phyloP scores from a whole-genome alignment of 179 eudicot species.

The Beta macrorhiza region DNA sequence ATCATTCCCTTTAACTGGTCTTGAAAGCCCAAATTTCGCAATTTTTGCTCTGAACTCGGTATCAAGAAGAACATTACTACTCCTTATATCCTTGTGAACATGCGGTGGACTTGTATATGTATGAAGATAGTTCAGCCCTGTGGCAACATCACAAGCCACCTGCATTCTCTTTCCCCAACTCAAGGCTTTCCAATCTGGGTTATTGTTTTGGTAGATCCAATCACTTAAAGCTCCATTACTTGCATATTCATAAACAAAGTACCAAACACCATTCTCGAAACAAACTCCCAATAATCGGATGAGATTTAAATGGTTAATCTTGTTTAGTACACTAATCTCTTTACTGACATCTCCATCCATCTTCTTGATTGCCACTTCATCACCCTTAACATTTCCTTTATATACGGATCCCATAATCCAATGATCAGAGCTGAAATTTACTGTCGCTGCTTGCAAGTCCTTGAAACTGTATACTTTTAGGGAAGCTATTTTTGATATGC shows the following conservation, averaged over 20 bases:
- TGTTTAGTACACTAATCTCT: slow-evolving; percentile 52
- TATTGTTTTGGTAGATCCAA: slow-evolving; percentile 41
- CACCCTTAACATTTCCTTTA: slow-evolving; percentile 42
- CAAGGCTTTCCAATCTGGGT: slow-evolving; percentile 16
- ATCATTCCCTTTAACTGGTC: slow-evolving; percentile 33
- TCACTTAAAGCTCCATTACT: slow-evolving; percentile 51
- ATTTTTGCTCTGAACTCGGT: slow-evolving; percentile 48
- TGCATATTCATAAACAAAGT: slow-evolving; percentile 60
- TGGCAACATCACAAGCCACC: slow-evolving; percentile 47
- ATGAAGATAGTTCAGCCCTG: slow-evolving; percentile 51
- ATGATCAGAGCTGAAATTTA: slow-evolving; percentile 39
- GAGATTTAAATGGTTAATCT: slow-evolving; percentile 64
- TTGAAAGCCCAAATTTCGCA: slow-evolving; percentile 50
- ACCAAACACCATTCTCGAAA: slow-evolving; percentile 38
- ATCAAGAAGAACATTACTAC: slow-evolving; percentile 44
- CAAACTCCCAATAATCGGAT: slow-evolving; percentile 55
- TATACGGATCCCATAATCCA: slow-evolving; percentile 51
- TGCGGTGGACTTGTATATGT: slow-evolving; percentile 51
- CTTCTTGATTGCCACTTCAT: slow-evolving; percentile 53
- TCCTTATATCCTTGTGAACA: slow-evolving; percentile 50
- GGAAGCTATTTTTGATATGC: slow-evolving; percentile 41
- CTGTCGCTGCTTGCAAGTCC: slow-evolving; percentile 52
- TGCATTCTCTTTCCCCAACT: slow-evolving; percentile 43
- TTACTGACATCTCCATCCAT: slow-evolving; percentile 37
- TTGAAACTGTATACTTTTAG: slow-evolving; percentile 47